Evolutionary conservation across 2,329 filamentous ascomycete genomes (phyloP).

Genomic region (Aspergillus ibericus): DNA sequence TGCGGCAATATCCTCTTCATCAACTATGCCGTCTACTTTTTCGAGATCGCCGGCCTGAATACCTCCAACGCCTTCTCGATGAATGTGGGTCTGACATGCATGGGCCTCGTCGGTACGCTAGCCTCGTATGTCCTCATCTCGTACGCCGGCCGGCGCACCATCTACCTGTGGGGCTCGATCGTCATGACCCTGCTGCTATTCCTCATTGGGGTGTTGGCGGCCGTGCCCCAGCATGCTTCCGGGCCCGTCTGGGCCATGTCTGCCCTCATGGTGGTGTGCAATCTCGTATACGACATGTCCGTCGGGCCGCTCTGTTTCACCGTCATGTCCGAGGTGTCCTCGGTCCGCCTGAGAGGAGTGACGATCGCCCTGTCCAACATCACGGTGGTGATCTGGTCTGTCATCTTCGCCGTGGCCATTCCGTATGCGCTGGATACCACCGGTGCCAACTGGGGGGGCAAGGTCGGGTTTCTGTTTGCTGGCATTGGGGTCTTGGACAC

Average conservation of each 20-base stretch:
- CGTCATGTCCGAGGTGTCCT: constrained; percentile 53
- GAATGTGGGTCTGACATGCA: constrained; percentile 8
- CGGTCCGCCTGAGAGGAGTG: constrained; percentile 52
- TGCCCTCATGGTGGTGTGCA: constrained; percentile 27
- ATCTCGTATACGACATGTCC: constrained; percentile 41
- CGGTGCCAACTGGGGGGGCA: constrained; percentile 16
- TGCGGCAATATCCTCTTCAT: constrained; percentile 12
- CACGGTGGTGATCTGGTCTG: constrained; percentile 20
- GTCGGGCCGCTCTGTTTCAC: constrained; percentile 55
- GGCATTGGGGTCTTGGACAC: constrained; percentile 1
- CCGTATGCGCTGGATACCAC: constrained; percentile 34
- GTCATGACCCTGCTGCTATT: constrained; percentile 34
- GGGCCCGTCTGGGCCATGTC: constrained; percentile 41
- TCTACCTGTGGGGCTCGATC: constrained; percentile 31
- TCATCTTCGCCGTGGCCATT: constrained; percentile 34
- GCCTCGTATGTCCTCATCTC: constrained; percentile 11
- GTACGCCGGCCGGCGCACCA: constrained; percentile 5
- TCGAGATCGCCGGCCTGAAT: constrained; percentile 10
- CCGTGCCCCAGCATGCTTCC: constrained; percentile 31
- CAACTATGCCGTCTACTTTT: constrained; percentile 13
- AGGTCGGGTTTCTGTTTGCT: constrained; percentile 12
- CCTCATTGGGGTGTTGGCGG: constrained; percentile 41
- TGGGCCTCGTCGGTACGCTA: constrained; percentile 10
- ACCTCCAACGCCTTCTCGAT: constrained; percentile 14
- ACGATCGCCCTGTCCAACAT: constrained; percentile 41